Evolutionary conservation across 768 basidiomycete genomes (phyloP), one percentile per base, ranked within the genome.

Genomic region (Aureoboletus auriporus): DNA sequence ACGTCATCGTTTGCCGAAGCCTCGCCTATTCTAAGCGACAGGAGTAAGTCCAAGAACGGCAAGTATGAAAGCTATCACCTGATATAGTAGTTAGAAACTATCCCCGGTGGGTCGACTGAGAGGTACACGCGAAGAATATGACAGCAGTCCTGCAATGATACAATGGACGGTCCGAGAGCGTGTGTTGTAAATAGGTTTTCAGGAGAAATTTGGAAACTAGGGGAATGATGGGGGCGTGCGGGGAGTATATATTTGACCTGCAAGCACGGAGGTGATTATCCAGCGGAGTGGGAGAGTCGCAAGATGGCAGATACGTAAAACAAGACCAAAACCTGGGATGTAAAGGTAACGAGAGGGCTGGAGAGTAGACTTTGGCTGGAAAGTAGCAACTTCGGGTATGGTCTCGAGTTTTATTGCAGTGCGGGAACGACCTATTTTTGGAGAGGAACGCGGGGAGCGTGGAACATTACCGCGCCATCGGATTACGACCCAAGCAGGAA

Each of bases 401-500:
- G 71, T 71, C 53, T 71, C 70, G n/a, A 71, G 65, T 39, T 62
- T 64, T 11, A 60, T 53, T n/a, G 56, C 48, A 14, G 49, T 44
- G 41, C 56, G 64, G 14, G 60, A 43, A 16, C 58, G 65, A 33
- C 55, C 43, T 36, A 60, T 43, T 47, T 65, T 64, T 9, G 63
- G 62, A 3, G 58, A 57, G 23, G 57, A 48, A 31, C 57, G 56
- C 49, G 58, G 59, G 42, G 64, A 57, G 29, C 57, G 54, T 14
- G 46, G 44, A 39, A 44, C 16, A 39, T 53, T 54, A 6, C 46
- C 50, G 38, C 51, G 56, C 36, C 38, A 55, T 23, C 39, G 50
- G 14, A 33, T 17, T 29, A 53, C 13, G 37, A 59, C 8, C 61
- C 59, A 60, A 14, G 55, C n/a, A 12, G 65, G 67, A 42, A 65